Evolutionary conservation across 129 eudicot species (phyloP).

Genomic region (Saussurea involucrata): DNA sequence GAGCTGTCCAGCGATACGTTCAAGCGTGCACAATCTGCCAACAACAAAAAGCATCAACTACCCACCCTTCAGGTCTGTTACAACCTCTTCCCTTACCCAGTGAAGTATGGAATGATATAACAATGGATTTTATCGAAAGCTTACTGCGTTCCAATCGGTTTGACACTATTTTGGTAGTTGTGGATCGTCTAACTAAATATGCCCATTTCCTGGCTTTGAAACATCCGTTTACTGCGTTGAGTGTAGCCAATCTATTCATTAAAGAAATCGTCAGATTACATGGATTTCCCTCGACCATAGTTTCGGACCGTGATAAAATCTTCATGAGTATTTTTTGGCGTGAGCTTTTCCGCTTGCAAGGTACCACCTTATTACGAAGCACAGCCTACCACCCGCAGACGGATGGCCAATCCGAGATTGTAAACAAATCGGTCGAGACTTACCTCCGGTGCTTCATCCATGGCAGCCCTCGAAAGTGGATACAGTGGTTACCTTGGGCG

Average conservation of each 20-base stretch:
- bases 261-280: neutral
- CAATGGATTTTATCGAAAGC: neutral
- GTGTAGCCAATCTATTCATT: neutral
- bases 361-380: neutral
- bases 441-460: neutral
- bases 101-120: neutral
- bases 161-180: neutral
- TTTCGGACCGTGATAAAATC: neutral
- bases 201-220: neutral
- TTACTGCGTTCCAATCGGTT: neutral
- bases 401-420: neutral
- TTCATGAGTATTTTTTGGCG: conserved; percentile 2
- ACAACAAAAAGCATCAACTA: no score
- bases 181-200: neutral
- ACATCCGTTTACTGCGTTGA: neutral
- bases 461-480: neutral
- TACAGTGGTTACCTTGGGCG: neutral
- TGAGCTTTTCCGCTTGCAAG: neutral
- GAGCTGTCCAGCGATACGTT: no score
- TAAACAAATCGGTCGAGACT: neutral
- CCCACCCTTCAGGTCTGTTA: no score
- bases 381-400: neutral
- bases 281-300: neutral
- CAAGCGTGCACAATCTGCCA: no score
- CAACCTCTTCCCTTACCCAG: no score